A percentile compares a stretch with the other conserved stretches of the same genome.
Conservation (phyloP, 352 stramenopile species). For the Aphanomyces astaci region DNA sequence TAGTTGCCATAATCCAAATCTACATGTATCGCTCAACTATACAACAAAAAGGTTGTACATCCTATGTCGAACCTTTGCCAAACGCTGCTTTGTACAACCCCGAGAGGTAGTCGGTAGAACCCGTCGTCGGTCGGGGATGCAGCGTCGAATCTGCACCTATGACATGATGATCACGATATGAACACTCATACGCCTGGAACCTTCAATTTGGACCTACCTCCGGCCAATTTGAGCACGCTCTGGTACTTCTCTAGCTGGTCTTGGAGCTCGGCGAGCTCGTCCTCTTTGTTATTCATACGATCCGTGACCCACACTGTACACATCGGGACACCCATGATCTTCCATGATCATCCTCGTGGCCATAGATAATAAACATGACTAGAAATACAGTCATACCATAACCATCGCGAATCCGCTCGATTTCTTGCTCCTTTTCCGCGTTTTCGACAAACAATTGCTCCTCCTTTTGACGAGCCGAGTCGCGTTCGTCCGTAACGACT, state of each 20-base stretch:
- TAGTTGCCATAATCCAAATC: background rate
- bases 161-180: too few relatives aligned
- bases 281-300: slow-evolving; percentile 84
- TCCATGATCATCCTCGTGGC: background rate
- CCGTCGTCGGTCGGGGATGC: background rate
- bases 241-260: slow-evolving; percentile 82
- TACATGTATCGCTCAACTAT: slow-evolving; percentile 1
- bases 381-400: slow-evolving; percentile 42
- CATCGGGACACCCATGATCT: background rate
- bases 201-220: background rate
- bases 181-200: too few relatives aligned
- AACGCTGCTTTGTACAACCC: slow-evolving; percentile 12
- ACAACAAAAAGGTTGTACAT: background rate
- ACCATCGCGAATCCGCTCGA: slow-evolving; percentile 77
- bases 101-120: background rate
- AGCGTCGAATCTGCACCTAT: background rate
- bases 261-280: slow-evolving; percentile 75
- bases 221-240: slow-evolving; percentile 34
- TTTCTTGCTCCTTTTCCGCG: slow-evolving; percentile 83
- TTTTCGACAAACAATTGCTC: slow-evolving; percentile 75
- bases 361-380: slow-evolving; percentile 12
- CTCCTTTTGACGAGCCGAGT: slow-evolving; percentile 73
- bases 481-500: slow-evolving; percentile 75
- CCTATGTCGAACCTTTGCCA: slow-evolving; percentile 12
- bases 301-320: slow-evolving; percentile 85